A percentile compares a stretch with the other conserved stretches of the same genome.
Conservation (phyloP, 805 yeast genomes). For the Metschnikowia cubensis region DNA sequence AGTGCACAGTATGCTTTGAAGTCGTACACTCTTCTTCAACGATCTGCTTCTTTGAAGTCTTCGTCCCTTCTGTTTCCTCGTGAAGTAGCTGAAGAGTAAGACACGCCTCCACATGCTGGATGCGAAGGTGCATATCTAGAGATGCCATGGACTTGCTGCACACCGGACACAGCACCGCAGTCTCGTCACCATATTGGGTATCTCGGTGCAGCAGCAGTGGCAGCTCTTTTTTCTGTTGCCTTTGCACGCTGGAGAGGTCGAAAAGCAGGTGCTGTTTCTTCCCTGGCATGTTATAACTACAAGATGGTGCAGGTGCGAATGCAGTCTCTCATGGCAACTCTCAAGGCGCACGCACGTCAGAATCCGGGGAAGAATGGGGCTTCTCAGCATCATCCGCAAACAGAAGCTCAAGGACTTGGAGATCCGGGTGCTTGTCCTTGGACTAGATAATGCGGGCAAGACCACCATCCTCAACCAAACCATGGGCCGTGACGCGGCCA, state of each 20-base stretch:
- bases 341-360: neutral
- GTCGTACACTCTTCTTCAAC: neutral
- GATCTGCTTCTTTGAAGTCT: neutral
- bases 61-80: neutral
- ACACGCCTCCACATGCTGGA: conserved; percentile 56
- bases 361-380: conserved; percentile 55
- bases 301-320: neutral
- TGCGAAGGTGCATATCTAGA: conserved; percentile 40
- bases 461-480: conserved; percentile 71
- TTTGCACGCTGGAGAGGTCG: neutral
- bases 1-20: neutral
- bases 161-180: conserved; percentile 44
- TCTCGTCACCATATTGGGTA: neutral
- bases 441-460: conserved; percentile 89
- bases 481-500: conserved; percentile 45
- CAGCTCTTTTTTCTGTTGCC: neutral
- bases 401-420: conserved; percentile 80
- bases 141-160: conserved; percentile 40
- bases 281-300: neutral
- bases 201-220: neutral
- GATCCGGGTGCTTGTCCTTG: conserved; percentile 69
- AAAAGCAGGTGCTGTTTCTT: conserved; percentile 4
- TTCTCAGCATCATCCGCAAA: conserved; percentile 71
- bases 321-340: conserved; percentile 1
- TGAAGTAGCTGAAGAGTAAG: conserved; percentile 15